Evolutionary conservation across 1,284 basidiomycete species (phyloP).

Genomic region (Tilletia walkeri): DNA sequence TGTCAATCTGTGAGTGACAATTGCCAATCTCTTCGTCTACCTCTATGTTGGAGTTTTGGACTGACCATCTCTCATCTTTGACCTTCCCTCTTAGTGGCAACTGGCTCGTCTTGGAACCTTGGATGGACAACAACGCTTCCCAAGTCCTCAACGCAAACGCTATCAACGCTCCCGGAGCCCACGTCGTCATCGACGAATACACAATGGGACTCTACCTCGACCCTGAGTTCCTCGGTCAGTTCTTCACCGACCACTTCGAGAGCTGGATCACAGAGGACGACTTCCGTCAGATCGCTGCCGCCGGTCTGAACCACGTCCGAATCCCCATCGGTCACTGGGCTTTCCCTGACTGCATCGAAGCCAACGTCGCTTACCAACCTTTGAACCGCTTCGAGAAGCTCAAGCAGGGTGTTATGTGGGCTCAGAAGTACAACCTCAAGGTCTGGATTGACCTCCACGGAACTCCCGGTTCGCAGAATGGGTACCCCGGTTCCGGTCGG

Average conservation of each 20-base stretch:
- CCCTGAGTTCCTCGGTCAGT: slow-evolving; percentile 8
- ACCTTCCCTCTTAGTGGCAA: background rate
- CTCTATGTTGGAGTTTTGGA: too few species aligned
- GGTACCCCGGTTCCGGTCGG: slow-evolving; percentile 1
- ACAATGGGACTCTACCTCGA: slow-evolving; percentile 20
- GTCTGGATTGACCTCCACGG: slow-evolving; percentile 23
- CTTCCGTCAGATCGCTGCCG: slow-evolving; percentile 21
- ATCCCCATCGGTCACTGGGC: slow-evolving; percentile 21
- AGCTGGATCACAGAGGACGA: slow-evolving; percentile 24
- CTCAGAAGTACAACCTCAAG: slow-evolving; percentile 18
- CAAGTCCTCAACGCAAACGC: slow-evolving; percentile 24
- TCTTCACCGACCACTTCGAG: slow-evolving; percentile 18
- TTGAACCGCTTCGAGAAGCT: slow-evolving; percentile 21
- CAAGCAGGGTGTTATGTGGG: slow-evolving; percentile 18
- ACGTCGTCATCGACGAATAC: slow-evolving; percentile 33
- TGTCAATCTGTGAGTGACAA: slow-evolving; percentile 13
- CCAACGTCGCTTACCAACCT: slow-evolving; percentile 8
- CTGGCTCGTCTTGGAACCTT: slow-evolving; percentile 24
- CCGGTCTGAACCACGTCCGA: slow-evolving; percentile 28
- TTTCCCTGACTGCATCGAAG: slow-evolving; percentile 17
- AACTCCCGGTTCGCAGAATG: slow-evolving; percentile 20
- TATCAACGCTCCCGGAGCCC: slow-evolving; percentile 39
- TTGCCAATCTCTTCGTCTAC: background rate
- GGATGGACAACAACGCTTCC: slow-evolving; percentile 24
- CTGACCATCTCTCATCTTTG: background rate